phyloP scores from a whole-genome alignment of 345 rosid genomes.

The Lepidium sativum region DNA sequence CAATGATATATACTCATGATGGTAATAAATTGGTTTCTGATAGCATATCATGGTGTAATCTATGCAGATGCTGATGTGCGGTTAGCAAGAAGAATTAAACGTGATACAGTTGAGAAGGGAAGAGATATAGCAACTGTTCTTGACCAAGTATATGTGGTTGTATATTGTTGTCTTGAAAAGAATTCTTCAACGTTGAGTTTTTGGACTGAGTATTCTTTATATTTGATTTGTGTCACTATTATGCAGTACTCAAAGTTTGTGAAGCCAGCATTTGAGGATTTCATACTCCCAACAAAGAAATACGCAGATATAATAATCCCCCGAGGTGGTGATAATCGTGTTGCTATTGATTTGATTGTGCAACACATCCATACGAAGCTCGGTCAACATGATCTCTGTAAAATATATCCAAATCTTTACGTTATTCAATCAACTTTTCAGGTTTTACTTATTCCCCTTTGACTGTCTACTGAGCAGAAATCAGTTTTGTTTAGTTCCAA shows the following conservation, averaged over 20 bases:
- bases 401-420: constrained; percentile 81
- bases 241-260: constrained; percentile 94
- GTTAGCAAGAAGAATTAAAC: constrained; percentile 91
- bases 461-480: background rate
- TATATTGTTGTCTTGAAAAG: background rate
- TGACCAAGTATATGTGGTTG: constrained; percentile 56
- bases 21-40: background rate
- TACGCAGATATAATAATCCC: constrained; percentile 93
- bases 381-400: constrained; percentile 93
- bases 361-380: constrained; percentile 91
- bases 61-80: constrained; percentile 98
- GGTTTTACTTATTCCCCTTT: constrained; percentile 31
- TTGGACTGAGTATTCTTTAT: background rate
- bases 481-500: background rate
- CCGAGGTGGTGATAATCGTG: constrained; percentile 96
- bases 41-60: constrained; percentile 16
- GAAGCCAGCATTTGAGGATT: constrained; percentile 95
- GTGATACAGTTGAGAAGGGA: constrained; percentile 82
- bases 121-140: constrained; percentile 80
- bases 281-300: constrained; percentile 93
- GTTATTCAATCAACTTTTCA: constrained; percentile 93
- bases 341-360: constrained; percentile 89
- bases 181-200: background rate
- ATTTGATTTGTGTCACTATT: constrained; percentile 5
- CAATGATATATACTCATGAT: background rate